Evolutionary conservation across 2,329 filamentous ascomycete species (phyloP).

Genomic region (Phoma sp.): DNA sequence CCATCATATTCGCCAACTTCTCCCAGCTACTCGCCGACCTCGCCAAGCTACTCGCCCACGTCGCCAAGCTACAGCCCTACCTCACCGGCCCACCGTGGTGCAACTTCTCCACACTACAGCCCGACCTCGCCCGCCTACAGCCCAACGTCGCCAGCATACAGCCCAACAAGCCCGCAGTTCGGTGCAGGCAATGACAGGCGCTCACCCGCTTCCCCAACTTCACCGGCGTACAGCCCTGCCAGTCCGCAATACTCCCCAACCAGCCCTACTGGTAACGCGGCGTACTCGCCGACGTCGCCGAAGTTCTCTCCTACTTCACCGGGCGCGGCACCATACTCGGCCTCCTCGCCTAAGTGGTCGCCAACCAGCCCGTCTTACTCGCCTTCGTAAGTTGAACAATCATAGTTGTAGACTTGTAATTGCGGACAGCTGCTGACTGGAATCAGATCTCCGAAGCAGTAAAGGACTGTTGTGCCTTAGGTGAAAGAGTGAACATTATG

Average conservation of each 20-base stretch:
- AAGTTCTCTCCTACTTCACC: constrained; percentile 50
- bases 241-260: constrained; percentile 62
- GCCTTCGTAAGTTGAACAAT: constrained; percentile 51
- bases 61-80: constrained; percentile 57
- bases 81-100: constrained; percentile 56
- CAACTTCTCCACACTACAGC: constrained; percentile 54
- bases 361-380: constrained; percentile 53
- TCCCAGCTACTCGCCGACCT: constrained; percentile 57
- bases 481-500: constrained; percentile 19
- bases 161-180: constrained; percentile 59
- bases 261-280: constrained; percentile 57
- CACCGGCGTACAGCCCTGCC: constrained; percentile 74
- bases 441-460: constrained; percentile 44
- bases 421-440: constrained; percentile 26
- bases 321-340: constrained; percentile 34
- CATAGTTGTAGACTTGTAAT: constrained; percentile 32
- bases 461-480: constrained; percentile 16
- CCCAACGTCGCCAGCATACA: constrained; percentile 60
- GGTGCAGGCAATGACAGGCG: constrained; percentile 39
- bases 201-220: constrained; percentile 65
- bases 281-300: constrained; percentile 57
- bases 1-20: constrained; percentile 61
- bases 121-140: constrained; percentile 59
- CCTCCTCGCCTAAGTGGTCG: constrained; percentile 49
- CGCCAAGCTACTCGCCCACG: constrained; percentile 64